Evolutionary conservation across 2,329 filamentous ascomycete species (phyloP), one percentile per base, ranked within the genome.

Genomic region (Fusarium liriodendri): DNA sequence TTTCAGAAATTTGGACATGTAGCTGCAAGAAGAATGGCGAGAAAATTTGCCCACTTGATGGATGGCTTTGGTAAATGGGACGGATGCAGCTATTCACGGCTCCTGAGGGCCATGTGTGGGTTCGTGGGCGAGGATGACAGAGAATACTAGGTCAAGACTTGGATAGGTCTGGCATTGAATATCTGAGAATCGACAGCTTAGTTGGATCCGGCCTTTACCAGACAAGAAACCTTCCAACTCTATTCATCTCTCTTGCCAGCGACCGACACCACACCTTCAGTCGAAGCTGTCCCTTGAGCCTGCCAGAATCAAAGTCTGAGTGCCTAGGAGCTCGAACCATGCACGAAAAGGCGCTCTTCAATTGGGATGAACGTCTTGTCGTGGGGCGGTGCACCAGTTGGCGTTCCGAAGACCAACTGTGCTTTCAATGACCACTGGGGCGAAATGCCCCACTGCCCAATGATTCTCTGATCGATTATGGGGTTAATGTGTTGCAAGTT

Each of bases 401-500:
- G 67, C 5, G 42, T 50, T 25, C 70, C 70, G 32, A 72, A 72
- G 4, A 72, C 67, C 29, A 72, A 42, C 55, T 72, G 70, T 4
- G 60, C 67, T 47, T 72, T 72, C 25, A 72, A 42, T 10, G 60
- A 62, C 70, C 67, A 72, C 20, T 69, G 64, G 37, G 67, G 64
- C 6, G 63, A 69, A 13, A 70, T 64, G 10, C 54, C 9, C 70
- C 70, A 72, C 14, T 69, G 47, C n/a, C 61, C 45, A 7, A 66
- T n/a, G 16, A 72, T 32, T 13, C 47, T 66, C 29, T 72, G 67
- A 11, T 72, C 70, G 10, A 72, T 32, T 9, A 67, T 40, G 2
- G 70, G 70, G 20, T 72, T 72, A 22, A 67, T 61, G 16, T 72
- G 70, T 6, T 72, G 67, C 2, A 72, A 13, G 8, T 70, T 72